Evolutionary conservation across 441 rosid genomes (phyloP).

Genomic region (Erysimum pusillum): DNA sequence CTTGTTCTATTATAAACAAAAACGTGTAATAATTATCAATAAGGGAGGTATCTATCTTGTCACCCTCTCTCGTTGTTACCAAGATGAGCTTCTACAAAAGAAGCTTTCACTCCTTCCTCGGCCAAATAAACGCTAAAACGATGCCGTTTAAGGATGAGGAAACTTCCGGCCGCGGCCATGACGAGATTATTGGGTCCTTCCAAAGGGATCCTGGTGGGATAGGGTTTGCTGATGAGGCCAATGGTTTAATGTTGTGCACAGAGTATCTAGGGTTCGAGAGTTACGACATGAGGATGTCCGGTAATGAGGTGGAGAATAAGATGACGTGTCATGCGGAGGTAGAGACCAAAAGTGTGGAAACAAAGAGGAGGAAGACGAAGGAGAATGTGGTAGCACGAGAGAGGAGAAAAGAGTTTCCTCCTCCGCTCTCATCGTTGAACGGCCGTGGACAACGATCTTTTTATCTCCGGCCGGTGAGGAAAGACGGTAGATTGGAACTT

Average conservation of each 20-base stretch:
- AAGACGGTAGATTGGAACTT: slow-evolving; percentile 75
- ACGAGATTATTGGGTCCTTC: slow-evolving; percentile 26
- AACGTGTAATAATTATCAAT: slow-evolving; percentile 19
- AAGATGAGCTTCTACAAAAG: slow-evolving; percentile 67
- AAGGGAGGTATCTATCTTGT: slow-evolving; percentile 40
- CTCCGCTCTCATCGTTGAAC: slow-evolving; percentile 73
- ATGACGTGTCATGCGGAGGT: slow-evolving; percentile 10
- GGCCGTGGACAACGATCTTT: slow-evolving; percentile 66
- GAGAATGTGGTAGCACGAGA: slow-evolving; percentile 46
- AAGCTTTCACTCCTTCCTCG: slow-evolving; percentile 58
- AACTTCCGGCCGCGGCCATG: background rate
- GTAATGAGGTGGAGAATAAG: slow-evolving; percentile 30
- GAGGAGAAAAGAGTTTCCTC: slow-evolving; percentile 53
- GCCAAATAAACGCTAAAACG: slow-evolving; percentile 28
- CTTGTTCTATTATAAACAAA: background rate
- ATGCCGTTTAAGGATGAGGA: slow-evolving; percentile 49
- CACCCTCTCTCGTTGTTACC: slow-evolving; percentile 3
- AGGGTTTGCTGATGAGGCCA: slow-evolving; percentile 55
- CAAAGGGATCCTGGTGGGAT: slow-evolving; percentile 49
- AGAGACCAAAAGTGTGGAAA: slow-evolving; percentile 5
- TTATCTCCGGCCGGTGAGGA: slow-evolving; percentile 70
- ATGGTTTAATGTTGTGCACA: slow-evolving; percentile 78
- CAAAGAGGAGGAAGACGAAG: slow-evolving; percentile 32
- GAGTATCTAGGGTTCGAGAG: slow-evolving; percentile 93
- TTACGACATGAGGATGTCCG: slow-evolving; percentile 61